phyloP scores from a whole-genome alignment of 2,329 filamentous ascomycete genomes.

The Falciphora oryzae region DNA sequence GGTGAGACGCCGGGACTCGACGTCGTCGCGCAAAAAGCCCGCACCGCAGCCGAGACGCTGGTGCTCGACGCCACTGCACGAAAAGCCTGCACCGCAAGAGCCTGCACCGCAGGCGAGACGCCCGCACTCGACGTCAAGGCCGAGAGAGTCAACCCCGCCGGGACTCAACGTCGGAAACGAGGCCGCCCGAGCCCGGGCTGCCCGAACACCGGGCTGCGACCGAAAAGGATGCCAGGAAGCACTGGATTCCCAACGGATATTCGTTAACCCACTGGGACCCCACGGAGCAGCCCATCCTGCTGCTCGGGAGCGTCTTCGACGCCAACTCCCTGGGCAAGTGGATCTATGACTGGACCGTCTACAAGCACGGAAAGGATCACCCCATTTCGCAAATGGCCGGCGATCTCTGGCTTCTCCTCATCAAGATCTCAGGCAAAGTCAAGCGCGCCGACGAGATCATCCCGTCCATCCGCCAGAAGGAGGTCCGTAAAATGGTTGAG shows the following conservation, averaged over 20 bases:
- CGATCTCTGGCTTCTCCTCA: constrained; percentile 90
- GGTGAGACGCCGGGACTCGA: no score
- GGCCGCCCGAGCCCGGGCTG: no score
- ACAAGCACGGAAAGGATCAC: constrained; percentile 72
- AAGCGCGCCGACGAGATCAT: constrained; percentile 81
- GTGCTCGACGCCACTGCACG: no score
- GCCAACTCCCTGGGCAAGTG: constrained; percentile 97
- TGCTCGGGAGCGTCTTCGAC: constrained; percentile 93
- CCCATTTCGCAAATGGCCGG: constrained; percentile 88
- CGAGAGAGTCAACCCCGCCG: no score
- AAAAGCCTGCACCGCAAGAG: no score
- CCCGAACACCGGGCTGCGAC: constrained; percentile 51
- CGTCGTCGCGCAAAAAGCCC: no score
- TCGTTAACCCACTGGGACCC: constrained; percentile 99
- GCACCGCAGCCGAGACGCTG: no score
- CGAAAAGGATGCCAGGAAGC: constrained; percentile 51
- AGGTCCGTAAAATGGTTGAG: constrained; percentile 74
- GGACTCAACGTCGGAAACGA: no score
- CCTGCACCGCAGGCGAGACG: no score
- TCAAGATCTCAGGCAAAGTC: constrained; percentile 89
- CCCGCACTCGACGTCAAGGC: no score
- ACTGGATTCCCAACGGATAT: constrained; percentile 82
- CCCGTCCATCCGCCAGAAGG: constrained; percentile 62
- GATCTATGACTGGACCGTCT: constrained; percentile 99
- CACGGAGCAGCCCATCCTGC: constrained; percentile 84